phyloP scores from a whole-genome alignment of 2,329 filamentous ascomycete species.

The Penicillium sp. region DNA sequence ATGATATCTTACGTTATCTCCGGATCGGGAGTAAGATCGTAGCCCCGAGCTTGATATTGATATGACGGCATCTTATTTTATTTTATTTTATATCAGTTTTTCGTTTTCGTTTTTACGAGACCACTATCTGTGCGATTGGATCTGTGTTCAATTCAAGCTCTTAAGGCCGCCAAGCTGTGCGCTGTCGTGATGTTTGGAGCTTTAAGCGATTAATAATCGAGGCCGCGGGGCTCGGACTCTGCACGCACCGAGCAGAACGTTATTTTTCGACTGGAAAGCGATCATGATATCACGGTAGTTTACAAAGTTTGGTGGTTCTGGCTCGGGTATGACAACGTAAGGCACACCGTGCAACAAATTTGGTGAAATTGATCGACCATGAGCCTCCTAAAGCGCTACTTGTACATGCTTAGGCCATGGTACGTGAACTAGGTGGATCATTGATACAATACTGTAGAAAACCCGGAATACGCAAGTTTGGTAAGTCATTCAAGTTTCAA shows the following conservation, averaged over 20 bases:
- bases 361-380: too few species aligned
- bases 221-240: neutral
- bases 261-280: neutral
- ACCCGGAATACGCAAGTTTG: neutral
- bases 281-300: neutral
- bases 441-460: neutral
- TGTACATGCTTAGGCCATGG: neutral
- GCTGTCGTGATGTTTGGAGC: neutral
- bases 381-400: too few species aligned
- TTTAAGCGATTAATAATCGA: neutral
- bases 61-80: neutral
- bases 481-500: neutral
- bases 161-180: neutral
- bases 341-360: too few species aligned
- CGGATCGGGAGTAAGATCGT: neutral
- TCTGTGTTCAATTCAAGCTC: neutral
- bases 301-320: too few species aligned
- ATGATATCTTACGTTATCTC: neutral
- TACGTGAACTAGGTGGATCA: neutral
- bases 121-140: neutral
- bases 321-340: too few species aligned
- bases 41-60: neutral
- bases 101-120: neutral
- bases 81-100: too few species aligned
- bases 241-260: neutral